These are phyloP conservation scores for Aspergillus bridgeri DNA, from an alignment of 495 filamentous ascomycete species.

Conservation along the genomic window DNA sequence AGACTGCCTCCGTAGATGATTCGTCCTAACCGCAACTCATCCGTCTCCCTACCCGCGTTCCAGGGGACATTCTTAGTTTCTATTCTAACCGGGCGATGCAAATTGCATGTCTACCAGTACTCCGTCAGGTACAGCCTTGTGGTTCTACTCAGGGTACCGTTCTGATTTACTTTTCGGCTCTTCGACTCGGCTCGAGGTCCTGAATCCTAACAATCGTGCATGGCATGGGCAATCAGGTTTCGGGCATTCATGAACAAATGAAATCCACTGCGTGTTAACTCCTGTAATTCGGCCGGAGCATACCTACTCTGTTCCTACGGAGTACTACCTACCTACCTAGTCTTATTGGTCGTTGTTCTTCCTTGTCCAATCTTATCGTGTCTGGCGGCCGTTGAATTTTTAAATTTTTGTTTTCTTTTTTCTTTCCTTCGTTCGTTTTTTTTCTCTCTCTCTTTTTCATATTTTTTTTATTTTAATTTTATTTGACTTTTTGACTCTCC, in stretches of 20 bases:
- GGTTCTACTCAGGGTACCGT: background rate
- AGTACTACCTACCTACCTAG: too few relatives aligned
- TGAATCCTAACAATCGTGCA: background rate
- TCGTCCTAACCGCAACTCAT: background rate
- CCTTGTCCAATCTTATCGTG: background rate
- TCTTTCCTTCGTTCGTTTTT: constrained; percentile 4
- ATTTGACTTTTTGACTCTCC: background rate
- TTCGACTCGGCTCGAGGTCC: background rate
- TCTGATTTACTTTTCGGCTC: background rate
- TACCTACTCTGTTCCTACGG: too few relatives aligned
- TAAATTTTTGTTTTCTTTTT: constrained; percentile 1
- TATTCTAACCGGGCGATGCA: background rate
- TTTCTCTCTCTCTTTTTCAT: constrained; percentile 5
- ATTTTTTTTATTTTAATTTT: background rate
- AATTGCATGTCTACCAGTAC: background rate
- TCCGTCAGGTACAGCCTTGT: background rate
- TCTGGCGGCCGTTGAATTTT: background rate
- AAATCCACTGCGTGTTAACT: background rate
- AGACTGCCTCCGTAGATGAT: background rate
- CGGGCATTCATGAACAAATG: background rate
- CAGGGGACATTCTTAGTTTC: background rate
- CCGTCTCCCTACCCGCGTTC: background rate
- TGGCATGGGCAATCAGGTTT: background rate
- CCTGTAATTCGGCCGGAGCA: background rate
- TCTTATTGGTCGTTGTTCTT: too few relatives aligned